Base-by-base conservation (phyloP, 371 early-diverging fungal species). In the Mucor saturninus region DNA sequence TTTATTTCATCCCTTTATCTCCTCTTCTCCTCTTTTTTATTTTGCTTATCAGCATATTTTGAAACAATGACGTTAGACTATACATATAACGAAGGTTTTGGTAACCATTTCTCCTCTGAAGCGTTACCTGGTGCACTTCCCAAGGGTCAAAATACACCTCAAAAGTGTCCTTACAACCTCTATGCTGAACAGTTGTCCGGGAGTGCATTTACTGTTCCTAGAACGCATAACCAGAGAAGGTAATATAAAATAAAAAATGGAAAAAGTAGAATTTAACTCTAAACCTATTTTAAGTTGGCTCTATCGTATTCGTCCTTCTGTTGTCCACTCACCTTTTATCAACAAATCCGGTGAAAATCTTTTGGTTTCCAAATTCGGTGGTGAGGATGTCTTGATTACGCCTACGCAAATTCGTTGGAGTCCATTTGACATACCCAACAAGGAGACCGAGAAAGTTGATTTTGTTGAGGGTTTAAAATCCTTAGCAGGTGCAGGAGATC, bases 101-200 rank as follows among this genome's bases (percentile, higher is more conserved):
- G 89, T 35, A 93, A 93, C 74, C 89, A 91, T 69, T 94, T 94
- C 64, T 83, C 86, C 37, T 85, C 93, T 13, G 96, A 97, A 73
- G 94, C 96, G 4, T 83, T 96, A 5, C 77, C 80, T 15, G 92
- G 89, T 56, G 92, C 96, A 38, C 90, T 98, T 26, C 98, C 98
- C 15, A 86, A 88, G 74, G 91, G 91, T 87, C 95, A 93, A 67
- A 98, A 98, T 83, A 89, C 94, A 2, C 98, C 98, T 6, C 97
- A 96, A 78, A 76, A 83, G 59, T 93, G 93, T 68, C 93, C 97
- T 35, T 96, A 93, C 67, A 87, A 89, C 14, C 85, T 98, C 54
- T 95, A 96, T 69, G 95, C 97, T 26, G 98, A 98, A 76, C 97
- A 96, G 71, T 83, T 98, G 31, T 93, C 95, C 28, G 98, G 98